Evolutionary conservation across 192 early-diverging fungal species (phyloP), one percentile per base, ranked within the genome.

Genomic region (Backusella mclennaniae): DNA sequence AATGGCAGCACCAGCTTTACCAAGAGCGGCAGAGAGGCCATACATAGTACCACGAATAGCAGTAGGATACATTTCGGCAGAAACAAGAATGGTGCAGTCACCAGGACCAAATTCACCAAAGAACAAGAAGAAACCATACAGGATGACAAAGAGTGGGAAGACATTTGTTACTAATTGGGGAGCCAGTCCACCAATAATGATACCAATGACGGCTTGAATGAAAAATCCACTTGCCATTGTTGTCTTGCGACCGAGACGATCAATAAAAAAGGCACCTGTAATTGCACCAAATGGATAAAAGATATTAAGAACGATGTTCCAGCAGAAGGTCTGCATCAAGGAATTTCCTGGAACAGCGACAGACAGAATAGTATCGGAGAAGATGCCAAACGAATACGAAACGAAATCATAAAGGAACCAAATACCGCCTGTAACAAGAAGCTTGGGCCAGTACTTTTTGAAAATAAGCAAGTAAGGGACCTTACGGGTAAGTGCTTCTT

Each of bases 31-130:
- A 46, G 83, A 86, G 67, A 86, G 80, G 46, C 86, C 86, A 66
- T 83, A 86, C 73, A 84, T 82, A 31, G 82, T 83, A 17, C 86
- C 86, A 66, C 86, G 83, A 59, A 87, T 85, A 36, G 85, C 83
- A 23, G 86, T 87, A 42, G 86, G 86, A 75, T 86, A 87, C 29
- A 85, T 78, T 79, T 87, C 86, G 59, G 81, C 81, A 9, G 86
- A 80, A 63, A 84, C 81, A n/a, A 87, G 81, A 52, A 83, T 80
- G 9, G 84, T 77, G 77, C 81, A 82, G 21, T 86, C 82, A 83
- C 87, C 88, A 41, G 86, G 87, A 76, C 87, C 88, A 67, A 89
- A 85, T 71, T 89, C 85, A 53, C 85, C 84, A 66, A 86, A 81
- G 67, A 81, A 83, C 71, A 89, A 76, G 71, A 87, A 89, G 33